Conservation (phyloP, 2,329 filamentous ascomycete species). For the Colletotrichum phormii region DNA sequence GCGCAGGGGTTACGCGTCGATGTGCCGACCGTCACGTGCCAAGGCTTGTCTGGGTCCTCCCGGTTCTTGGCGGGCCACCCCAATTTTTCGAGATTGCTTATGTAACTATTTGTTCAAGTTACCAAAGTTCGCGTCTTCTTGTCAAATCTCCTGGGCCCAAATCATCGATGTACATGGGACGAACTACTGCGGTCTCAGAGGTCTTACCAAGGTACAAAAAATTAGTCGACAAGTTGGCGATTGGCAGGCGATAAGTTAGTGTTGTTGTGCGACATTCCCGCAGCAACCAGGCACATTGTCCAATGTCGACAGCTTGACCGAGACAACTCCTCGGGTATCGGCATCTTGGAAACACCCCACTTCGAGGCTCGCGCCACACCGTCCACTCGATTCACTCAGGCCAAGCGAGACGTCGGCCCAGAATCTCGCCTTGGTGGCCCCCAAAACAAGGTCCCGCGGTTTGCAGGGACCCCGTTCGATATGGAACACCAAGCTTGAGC, state of each 20-base stretch:
- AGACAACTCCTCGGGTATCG: slow-evolving; percentile 28
- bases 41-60: slow-evolving; percentile 9
- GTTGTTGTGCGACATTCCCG: background rate
- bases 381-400: background rate
- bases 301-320: background rate
- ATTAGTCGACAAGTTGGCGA: background rate
- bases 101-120: background rate
- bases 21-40: slow-evolving; percentile 32
- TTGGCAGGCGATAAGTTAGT: background rate
- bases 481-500: slow-evolving; percentile 1
- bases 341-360: slow-evolving; percentile 15
- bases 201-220: too few species aligned
- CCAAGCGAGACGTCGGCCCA: background rate
- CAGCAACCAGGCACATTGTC: slow-evolving; percentile 6
- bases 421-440: background rate
- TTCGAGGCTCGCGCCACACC: background rate
- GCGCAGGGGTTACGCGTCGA: slow-evolving; percentile 29
- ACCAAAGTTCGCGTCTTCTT: background rate
- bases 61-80: background rate
- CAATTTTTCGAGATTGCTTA: background rate
- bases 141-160: too few species aligned
- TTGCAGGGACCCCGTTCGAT: background rate
- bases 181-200: background rate
- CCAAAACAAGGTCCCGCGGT: background rate
- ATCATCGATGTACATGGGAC: background rate